These are phyloP conservation scores for Torrubiella hemipterigena DNA, from an alignment of 2,329 filamentous ascomycete species.

Conservation along the genomic window DNA sequence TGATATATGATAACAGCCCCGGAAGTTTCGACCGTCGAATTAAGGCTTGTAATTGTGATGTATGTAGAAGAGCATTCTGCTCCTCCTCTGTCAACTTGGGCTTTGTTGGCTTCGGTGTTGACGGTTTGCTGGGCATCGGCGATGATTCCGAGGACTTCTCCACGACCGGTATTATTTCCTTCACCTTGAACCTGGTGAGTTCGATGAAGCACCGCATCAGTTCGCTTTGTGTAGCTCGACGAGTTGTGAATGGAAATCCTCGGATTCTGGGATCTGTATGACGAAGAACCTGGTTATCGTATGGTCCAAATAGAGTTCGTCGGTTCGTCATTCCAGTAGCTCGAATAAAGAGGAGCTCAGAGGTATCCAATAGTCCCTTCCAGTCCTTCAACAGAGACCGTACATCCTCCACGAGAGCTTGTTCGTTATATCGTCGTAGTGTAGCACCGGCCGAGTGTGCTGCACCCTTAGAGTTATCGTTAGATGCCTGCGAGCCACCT, in stretches of 20 bases:
- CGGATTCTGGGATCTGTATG: slow-evolving; percentile 70
- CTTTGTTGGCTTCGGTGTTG: slow-evolving; percentile 37
- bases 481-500: slow-evolving; percentile 87
- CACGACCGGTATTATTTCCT: slow-evolving; percentile 59
- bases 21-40: slow-evolving; percentile 85
- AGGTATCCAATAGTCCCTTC: slow-evolving; percentile 73
- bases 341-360: slow-evolving; percentile 77
- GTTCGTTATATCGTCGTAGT: slow-evolving; percentile 87
- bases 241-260: slow-evolving; percentile 86
- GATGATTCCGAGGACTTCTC: slow-evolving; percentile 29
- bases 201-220: slow-evolving; percentile 92
- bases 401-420: slow-evolving; percentile 79
- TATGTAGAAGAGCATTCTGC: slow-evolving; percentile 71
- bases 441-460: slow-evolving; percentile 90
- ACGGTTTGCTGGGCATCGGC: slow-evolving; percentile 20
- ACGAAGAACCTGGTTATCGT: slow-evolving; percentile 75
- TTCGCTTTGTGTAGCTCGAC: slow-evolving; percentile 84
- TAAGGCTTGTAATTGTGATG: slow-evolving; percentile 76
- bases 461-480: slow-evolving; percentile 84
- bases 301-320: slow-evolving; percentile 78
- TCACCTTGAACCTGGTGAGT: slow-evolving; percentile 79
- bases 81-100: slow-evolving; percentile 71
- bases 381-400: slow-evolving; percentile 70
- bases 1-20: slow-evolving; percentile 72
- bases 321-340: slow-evolving; percentile 82